Conservation (phyloP, 345 rosid genomes). For the Cardiospermum halicacabum region DNA sequence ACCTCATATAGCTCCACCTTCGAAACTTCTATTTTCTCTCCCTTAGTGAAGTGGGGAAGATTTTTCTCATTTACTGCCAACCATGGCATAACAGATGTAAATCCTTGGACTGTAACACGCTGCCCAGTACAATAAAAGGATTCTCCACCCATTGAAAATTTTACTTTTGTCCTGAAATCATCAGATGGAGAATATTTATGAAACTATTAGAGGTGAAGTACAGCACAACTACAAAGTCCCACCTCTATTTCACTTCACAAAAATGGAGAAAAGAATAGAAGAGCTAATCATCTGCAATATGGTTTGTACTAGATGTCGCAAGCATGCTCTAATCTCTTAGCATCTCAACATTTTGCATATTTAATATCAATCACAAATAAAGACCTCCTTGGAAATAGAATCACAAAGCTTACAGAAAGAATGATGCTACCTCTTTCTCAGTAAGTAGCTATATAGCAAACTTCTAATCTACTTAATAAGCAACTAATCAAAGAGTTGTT, state of each 20-base stretch:
- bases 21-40: conserved; percentile 71
- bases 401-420: not conserved
- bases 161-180: conserved; percentile 66
- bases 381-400: not conserved
- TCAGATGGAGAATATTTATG: not conserved
- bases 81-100: conserved; percentile 94
- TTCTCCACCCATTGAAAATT: conserved; percentile 76
- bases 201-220: not conserved
- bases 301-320: not conserved
- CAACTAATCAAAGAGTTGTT: not conserved
- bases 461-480: not conserved
- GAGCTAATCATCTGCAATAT: not conserved
- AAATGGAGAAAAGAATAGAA: not conserved
- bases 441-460: not conserved
- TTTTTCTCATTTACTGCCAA: conserved; percentile 69
- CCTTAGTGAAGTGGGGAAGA: conserved; percentile 60
- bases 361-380: not conserved
- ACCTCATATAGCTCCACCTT: conserved; percentile 83
- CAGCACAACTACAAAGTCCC: not conserved
- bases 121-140: conserved; percentile 73
- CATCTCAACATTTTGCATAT: not conserved
- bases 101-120: conserved; percentile 58
- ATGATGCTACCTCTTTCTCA: not conserved
- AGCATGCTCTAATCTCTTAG: not conserved
- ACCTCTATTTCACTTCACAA: not conserved